phyloP scores from a whole-genome alignment of 2,329 filamentous ascomycete genomes.

The Neocatenulostroma microsporum region DNA sequence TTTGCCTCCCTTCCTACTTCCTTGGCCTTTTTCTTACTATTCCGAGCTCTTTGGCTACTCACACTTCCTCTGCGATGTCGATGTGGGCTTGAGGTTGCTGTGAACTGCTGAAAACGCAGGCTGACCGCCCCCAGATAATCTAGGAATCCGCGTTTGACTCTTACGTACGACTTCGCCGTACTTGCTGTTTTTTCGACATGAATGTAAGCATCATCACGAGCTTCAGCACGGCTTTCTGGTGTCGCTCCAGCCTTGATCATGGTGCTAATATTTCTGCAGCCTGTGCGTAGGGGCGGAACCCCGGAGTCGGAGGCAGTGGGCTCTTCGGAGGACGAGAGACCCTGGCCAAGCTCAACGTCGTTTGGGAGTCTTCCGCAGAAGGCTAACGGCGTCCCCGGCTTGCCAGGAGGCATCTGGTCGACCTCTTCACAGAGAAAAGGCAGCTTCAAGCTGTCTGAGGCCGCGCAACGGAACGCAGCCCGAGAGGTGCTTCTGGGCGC shows the following conservation, averaged over 20 bases:
- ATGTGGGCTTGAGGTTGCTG: too few species aligned
- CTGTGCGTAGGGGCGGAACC: constrained; percentile 63
- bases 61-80: too few species aligned
- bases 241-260: too few species aligned
- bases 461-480: constrained; percentile 20
- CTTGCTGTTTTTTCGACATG: constrained; percentile 12
- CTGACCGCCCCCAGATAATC: too few species aligned
- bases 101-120: too few species aligned
- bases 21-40: too few species aligned
- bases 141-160: too few species aligned
- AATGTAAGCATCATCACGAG: constrained; percentile 15
- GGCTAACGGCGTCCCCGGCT: constrained; percentile 35
- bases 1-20: too few species aligned
- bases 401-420: constrained; percentile 31
- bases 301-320: constrained; percentile 90
- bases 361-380: constrained; percentile 35
- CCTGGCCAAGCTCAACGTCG: constrained; percentile 47
- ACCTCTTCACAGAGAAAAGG: constrained; percentile 18
- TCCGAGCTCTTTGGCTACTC: too few species aligned
- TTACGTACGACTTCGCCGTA: constrained; percentile 4
- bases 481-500: constrained; percentile 43
- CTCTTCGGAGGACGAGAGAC: constrained; percentile 82
- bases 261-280: constrained; percentile 16
- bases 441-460: constrained; percentile 27
- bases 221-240: not conserved